These are phyloP conservation scores for Aspergillus cejpii DNA, from an alignment of 2,329 filamentous ascomycete genomes.

Conservation along the genomic window DNA sequence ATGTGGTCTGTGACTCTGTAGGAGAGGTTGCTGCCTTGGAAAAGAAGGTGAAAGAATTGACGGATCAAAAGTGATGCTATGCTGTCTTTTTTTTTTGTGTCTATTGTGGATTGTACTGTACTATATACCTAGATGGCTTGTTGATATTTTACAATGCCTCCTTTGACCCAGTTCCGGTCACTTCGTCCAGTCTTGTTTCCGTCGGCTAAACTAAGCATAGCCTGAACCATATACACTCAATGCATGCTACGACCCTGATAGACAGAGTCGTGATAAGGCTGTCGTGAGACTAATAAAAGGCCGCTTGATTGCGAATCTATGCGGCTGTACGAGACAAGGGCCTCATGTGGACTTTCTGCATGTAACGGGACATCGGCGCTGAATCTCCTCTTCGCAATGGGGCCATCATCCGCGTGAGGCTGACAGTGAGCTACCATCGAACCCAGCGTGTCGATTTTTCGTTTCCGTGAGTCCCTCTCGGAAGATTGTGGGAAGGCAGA, in stretches of 20 bases:
- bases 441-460: conserved; percentile 8
- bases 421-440: background rate
- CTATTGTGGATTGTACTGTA: background rate
- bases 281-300: background rate
- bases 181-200: background rate
- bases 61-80: conserved; percentile 23
- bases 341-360: background rate
- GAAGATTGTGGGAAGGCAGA: background rate
- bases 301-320: background rate
- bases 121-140: background rate
- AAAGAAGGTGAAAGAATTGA: conserved; percentile 32
- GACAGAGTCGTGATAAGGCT: background rate
- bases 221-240: background rate
- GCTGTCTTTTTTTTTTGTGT: background rate
- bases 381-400: conserved; percentile 9
- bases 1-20: conserved; percentile 14
- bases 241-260: background rate
- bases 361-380: background rate
- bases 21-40: conserved; percentile 33
- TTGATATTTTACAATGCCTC: background rate
- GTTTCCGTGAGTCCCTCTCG: conserved; percentile 9
- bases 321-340: background rate
- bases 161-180: background rate
- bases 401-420: background rate
- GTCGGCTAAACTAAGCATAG: background rate